Evolutionary conservation across 2,329 filamentous ascomycete species (phyloP).

Genomic region (Colletotrichum lentis): DNA sequence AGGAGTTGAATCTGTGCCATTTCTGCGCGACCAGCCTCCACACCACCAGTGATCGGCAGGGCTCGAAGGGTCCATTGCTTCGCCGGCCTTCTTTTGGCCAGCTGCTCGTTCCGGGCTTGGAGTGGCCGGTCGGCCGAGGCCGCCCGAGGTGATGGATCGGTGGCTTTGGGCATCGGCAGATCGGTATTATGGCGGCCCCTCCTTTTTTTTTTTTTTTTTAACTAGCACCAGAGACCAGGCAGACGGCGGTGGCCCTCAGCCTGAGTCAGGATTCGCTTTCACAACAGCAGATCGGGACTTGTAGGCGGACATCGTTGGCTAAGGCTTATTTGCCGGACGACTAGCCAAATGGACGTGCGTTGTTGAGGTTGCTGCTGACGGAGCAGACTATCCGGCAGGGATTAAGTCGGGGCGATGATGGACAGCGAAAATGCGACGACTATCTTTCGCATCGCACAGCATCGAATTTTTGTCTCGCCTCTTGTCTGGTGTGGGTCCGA

Average conservation of each 20-base stretch:
- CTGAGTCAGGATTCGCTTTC: conserved; percentile 22
- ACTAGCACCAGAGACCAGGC: conserved; percentile 17
- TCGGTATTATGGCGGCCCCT: conserved; percentile 28
- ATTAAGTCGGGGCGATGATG: background rate
- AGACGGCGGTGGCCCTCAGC: background rate
- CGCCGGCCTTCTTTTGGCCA: conserved; percentile 12
- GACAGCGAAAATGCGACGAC: conserved; percentile 11
- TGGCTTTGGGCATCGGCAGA: conserved; percentile 22
- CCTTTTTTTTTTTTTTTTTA: conserved; percentile 14
- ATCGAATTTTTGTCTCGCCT: conserved; percentile 3
- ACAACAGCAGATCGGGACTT: background rate
- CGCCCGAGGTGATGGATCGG: conserved; percentile 24
- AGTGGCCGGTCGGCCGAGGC: conserved; percentile 9
- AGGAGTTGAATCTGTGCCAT: background rate
- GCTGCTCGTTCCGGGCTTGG: conserved; percentile 2
- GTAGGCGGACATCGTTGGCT: background rate
- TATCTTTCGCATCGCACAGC: conserved; percentile 27
- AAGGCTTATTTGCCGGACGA: conserved; percentile 8
- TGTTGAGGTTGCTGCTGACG: background rate
- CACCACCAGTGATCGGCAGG: conserved; percentile 30
- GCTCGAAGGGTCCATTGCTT: conserved; percentile 33
- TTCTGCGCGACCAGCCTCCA: conserved; percentile 9
- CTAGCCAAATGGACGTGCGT: background rate
- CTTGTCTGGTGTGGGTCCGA: background rate
- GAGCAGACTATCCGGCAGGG: conserved; percentile 19